Evolutionary conservation across 805 yeast species (phyloP), one percentile per base, ranked within the genome.

Genomic region (Candida pseudoglaebosa): DNA sequence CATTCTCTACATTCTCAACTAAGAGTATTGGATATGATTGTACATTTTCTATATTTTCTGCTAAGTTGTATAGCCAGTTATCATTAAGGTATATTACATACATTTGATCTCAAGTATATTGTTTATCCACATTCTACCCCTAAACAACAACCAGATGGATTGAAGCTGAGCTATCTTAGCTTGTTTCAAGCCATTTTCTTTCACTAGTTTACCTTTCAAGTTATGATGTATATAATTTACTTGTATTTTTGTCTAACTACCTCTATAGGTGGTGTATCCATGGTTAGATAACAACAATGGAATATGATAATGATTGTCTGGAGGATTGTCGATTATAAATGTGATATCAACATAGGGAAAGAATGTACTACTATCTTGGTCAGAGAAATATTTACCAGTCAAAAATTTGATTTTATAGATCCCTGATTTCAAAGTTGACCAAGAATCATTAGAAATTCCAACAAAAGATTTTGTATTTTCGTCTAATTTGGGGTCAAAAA

Each of bases 201-300:
- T n/a, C n/a, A n/a, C n/a, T n/a, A n/a, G n/a, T n/a, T n/a, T n/a
- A n/a, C n/a, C n/a, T n/a, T n/a, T n/a, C n/a, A n/a, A n/a, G n/a
- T n/a, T n/a, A n/a, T n/a, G n/a, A n/a, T n/a, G n/a, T n/a, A n/a
- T n/a, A n/a, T n/a, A n/a, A n/a, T n/a, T n/a, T n/a, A n/a, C n/a
- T n/a, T n/a, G n/a, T n/a, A n/a, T 8, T 28, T 5, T 14, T 17
- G 8, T 15, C 36, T 48, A 83, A 53, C 85, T 78, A 2, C 98
- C 98, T 40, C 97, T 74, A 65, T 90, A 90, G 0, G 97, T 90
- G 4, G 95, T 78, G 64, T 89, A 90, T 24, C 95, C 83, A 62
- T 83, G 87, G 54, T 87, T 87, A 32, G 95, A 80, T 41, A 90
- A 66, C 38, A 90, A 71, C 44, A 90, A 64, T 0, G 98, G 98